These are phyloP conservation scores for Cucurbitaria berberidis DNA, from an alignment of 2,329 filamentous ascomycete species.

Conservation along the genomic window DNA sequence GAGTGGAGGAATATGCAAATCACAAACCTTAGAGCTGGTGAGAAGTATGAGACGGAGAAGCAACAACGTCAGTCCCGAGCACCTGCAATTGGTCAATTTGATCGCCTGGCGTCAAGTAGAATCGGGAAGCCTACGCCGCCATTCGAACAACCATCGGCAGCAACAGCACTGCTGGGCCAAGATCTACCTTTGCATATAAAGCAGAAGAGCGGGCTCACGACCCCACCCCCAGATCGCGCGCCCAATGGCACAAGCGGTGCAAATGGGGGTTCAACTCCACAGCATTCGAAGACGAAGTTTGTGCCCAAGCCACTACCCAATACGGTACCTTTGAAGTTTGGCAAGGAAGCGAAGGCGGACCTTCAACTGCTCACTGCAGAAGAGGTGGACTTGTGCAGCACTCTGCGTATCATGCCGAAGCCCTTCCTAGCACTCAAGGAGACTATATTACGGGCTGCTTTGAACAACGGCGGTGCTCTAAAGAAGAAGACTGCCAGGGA, in stretches of 20 bases:
- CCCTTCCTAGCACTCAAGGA: slow-evolving; percentile 96
- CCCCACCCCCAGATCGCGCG: slow-evolving; percentile 49
- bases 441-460: slow-evolving; percentile 84
- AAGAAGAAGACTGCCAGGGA: slow-evolving; percentile 95
- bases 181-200: slow-evolving; percentile 72
- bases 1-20: slow-evolving; percentile 91
- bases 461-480: slow-evolving; percentile 83
- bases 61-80: slow-evolving; percentile 70
- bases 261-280: slow-evolving; percentile 48
- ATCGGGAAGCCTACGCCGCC: slow-evolving; percentile 69
- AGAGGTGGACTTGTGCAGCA: slow-evolving; percentile 84
- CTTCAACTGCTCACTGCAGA: slow-evolving; percentile 84
- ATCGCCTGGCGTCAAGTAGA: slow-evolving; percentile 77
- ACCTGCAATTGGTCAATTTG: slow-evolving; percentile 78
- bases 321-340: slow-evolving; percentile 69
- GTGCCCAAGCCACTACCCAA: slow-evolving; percentile 64
- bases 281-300: slow-evolving; percentile 55
- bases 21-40: slow-evolving; percentile 81
- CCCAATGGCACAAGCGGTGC: slow-evolving; percentile 60
- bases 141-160: slow-evolving; percentile 73
- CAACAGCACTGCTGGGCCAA: slow-evolving; percentile 76
- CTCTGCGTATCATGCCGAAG: slow-evolving; percentile 86
- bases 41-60: slow-evolving; percentile 94
- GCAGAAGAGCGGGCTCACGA: slow-evolving; percentile 49
- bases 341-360: slow-evolving; percentile 78